phyloP scores from a whole-genome alignment of 768 basidiomycete species.

The Calocera cornea region DNA sequence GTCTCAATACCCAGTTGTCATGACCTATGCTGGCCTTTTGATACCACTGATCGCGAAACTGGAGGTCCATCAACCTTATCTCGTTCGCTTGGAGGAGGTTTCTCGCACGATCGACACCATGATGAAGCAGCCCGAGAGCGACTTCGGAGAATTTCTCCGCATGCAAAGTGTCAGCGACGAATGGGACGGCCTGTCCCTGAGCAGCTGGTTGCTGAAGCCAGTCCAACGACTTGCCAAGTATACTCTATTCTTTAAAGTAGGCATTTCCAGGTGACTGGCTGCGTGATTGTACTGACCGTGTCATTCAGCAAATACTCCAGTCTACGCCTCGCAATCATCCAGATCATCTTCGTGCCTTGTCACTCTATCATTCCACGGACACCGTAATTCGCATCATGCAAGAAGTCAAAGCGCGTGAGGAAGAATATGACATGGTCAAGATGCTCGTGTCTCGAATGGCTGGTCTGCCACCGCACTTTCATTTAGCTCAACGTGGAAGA shows the following conservation, averaged over 20 bases:
- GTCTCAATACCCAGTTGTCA: conserved; percentile 33
- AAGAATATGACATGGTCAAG: conserved; percentile 69
- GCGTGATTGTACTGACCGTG: neutral
- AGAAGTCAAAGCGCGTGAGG: conserved; percentile 75
- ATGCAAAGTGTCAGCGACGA: conserved; percentile 37
- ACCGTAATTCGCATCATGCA: conserved; percentile 62
- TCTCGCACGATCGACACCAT: conserved; percentile 39
- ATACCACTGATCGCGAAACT: conserved; percentile 48
- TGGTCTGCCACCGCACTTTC: conserved; percentile 39
- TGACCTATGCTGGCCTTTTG: conserved; percentile 44
- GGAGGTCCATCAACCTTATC: conserved; percentile 78
- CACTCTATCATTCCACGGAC: conserved; percentile 50
- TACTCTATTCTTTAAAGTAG: conserved; percentile 57
- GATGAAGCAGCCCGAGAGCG: conserved; percentile 37
- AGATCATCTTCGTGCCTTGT: conserved; percentile 56
- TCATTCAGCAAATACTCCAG: conserved; percentile 48
- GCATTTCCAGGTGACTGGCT: neutral
- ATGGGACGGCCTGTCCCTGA: conserved; percentile 50
- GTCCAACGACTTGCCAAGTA: conserved; percentile 58
- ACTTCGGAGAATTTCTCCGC: conserved; percentile 75
- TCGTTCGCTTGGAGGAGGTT: conserved; percentile 55
- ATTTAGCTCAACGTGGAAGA: conserved; percentile 59
- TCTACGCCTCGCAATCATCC: conserved; percentile 55
- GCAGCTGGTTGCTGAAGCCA: conserved; percentile 60
- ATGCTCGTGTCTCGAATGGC: conserved; percentile 43